Base-by-base conservation (phyloP, 1,284 basidiomycete genomes). In the Rhodofomes roseus region DNA sequence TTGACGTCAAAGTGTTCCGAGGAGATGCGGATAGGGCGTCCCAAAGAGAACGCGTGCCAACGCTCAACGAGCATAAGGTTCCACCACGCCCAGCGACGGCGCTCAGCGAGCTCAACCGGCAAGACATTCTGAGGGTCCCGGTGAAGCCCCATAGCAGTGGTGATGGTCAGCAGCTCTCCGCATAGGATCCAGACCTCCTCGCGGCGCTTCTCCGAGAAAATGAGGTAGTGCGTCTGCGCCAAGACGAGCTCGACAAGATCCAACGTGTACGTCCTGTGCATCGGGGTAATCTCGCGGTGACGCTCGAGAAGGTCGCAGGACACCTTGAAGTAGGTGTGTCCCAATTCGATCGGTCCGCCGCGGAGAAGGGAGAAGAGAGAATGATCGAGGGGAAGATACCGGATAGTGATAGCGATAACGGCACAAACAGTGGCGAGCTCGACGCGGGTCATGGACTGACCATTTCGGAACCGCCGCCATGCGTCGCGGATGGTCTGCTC, bases 31-130 rank as follows among this genome's bases (percentile, higher is more conserved):
- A 88, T 74, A 1, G 90, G 90, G 16, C 90, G 80, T 18, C 90
- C 90, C 70, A 92, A 89, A 79, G 90, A 81, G 73, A 92, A 92
- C 1, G 89, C 86, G 71, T 92, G 89, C 90, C 90, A 92, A 62
- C 90, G 79, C 74, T 92, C 90, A 31, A 90, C 77, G 56, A 91
- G 76, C 54, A 92, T 73, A 62, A 90, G 87, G 72, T 92, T 89
- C 90, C 90, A 92, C 90, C 90, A 92, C 1, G 89, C 88, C 90
- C 90, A 92, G 50, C 90, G 78, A 56, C 90, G 77, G 59, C 90
- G 81, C 70, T 92, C 90, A 37, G 88, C 86, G 4, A 85, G 72
- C 59, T 84, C 85, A 59, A 80, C 78, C 48, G 80, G 80, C 79
- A 91, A 87, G 61, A 80, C 80, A 79, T 84, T 89, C 69, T 85